Evolutionary conservation across 2,329 filamentous ascomycete genomes (phyloP).

Genomic region (Apiospora sp.): DNA sequence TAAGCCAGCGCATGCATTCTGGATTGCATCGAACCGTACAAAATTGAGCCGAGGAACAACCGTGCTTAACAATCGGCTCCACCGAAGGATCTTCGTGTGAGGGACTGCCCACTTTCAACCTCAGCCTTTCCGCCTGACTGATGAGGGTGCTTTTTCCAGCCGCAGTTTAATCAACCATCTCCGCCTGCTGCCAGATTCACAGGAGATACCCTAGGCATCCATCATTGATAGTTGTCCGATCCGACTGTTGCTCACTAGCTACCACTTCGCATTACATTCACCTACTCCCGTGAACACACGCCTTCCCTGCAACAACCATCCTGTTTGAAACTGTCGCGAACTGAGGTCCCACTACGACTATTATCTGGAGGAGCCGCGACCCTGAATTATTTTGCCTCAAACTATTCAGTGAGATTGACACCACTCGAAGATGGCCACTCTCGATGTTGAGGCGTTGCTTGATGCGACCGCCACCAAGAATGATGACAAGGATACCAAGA

Average conservation of each 20-base stretch:
- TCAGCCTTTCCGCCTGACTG: constrained; percentile 12
- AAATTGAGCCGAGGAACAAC: constrained; percentile 18
- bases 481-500: constrained; percentile 55
- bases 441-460: constrained; percentile 89
- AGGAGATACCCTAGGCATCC: constrained; percentile 14
- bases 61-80: constrained; percentile 9
- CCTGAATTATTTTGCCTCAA: not conserved
- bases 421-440: constrained; percentile 53
- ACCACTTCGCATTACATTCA: not conserved
- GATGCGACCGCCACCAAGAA: constrained; percentile 78
- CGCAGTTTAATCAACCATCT: constrained; percentile 15
- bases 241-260: not conserved
- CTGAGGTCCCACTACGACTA: not conserved
- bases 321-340: constrained; percentile 7
- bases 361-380: not conserved
- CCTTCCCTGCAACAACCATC: not conserved
- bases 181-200: not conserved
- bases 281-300: not conserved
- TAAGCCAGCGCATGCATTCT: not conserved
- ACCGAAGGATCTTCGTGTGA: constrained; percentile 22
- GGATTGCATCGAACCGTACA: not conserved
- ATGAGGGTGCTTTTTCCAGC: constrained; percentile 1
- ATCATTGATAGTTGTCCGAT: not conserved
- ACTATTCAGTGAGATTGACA: constrained; percentile 21
- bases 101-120: constrained; percentile 17